Conservation (phyloP, 768 basidiomycete species). For the Serendipita sp. region DNA sequence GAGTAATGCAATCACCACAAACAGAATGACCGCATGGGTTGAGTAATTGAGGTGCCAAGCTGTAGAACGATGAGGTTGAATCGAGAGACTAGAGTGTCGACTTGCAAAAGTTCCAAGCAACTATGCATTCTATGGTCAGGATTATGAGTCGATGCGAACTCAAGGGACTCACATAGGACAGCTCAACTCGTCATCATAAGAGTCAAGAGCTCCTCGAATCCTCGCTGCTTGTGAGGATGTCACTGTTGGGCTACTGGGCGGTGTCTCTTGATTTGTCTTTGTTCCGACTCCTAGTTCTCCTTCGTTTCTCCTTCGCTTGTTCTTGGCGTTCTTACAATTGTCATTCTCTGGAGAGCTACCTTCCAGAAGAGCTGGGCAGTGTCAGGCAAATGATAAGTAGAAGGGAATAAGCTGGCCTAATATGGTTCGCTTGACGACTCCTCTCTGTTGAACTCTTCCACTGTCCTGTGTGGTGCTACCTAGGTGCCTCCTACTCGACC, state of each 20-base stretch:
- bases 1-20: neutral
- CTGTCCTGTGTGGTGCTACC: neutral
- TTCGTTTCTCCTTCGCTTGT: neutral
- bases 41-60: neutral
- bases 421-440: neutral
- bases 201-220: neutral
- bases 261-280: neutral
- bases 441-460: neutral
- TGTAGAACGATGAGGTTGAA: neutral
- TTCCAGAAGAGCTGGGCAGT: neutral
- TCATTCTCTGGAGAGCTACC: neutral
- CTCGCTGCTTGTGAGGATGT: neutral
- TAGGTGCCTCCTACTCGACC: neutral
- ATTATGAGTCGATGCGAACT: neutral
- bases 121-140: neutral
- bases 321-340: neutral
- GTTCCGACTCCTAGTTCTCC: neutral
- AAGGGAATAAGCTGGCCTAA: neutral
- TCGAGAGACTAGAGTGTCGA: neutral
- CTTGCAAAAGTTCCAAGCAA: neutral
- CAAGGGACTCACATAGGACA: neutral
- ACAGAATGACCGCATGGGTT: constrained; percentile 1
- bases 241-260: neutral
- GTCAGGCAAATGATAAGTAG: neutral
- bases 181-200: constrained; percentile 2